Evolutionary conservation across 495 filamentous ascomycete species (phyloP).

Genomic region (Hypoxylon lenormandii): DNA sequence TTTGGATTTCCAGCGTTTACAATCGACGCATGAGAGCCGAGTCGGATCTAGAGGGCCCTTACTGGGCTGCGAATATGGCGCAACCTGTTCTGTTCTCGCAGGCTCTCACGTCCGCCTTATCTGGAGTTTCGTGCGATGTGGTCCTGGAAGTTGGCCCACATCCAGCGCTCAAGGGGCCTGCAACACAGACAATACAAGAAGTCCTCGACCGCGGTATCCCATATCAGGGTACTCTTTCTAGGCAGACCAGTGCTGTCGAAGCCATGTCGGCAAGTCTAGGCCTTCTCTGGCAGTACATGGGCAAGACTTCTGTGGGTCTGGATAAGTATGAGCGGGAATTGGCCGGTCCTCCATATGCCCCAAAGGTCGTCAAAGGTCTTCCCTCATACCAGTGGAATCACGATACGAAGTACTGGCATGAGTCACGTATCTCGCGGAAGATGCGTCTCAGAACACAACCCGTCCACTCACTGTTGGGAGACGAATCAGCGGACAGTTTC

Average conservation of each 20-base stretch:
- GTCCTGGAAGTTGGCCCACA: conserved; percentile 66
- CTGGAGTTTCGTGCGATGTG: conserved; percentile 36
- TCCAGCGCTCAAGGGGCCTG: conserved; percentile 59
- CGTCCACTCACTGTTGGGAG: too few species aligned
- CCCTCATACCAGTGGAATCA: too few species aligned
- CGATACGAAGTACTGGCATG: too few species aligned
- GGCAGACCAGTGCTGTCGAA: background rate
- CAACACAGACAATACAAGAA: conserved; percentile 41
- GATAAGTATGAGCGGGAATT: too few species aligned
- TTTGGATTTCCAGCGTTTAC: conserved; percentile 45
- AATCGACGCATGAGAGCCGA: too few species aligned
- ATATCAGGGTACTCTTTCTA: conserved; percentile 44
- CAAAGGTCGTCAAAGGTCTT: too few species aligned
- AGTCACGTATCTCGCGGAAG: too few species aligned
- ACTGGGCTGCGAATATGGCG: conserved; percentile 62
- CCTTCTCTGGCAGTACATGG: background rate
- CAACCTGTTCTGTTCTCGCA: conserved; percentile 63
- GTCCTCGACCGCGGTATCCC: conserved; percentile 20
- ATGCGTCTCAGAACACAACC: too few species aligned
- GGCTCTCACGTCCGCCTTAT: conserved; percentile 51
- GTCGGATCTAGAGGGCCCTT: conserved; percentile 46
- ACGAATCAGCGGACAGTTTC: too few species aligned
- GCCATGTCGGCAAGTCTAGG: conserved; percentile 40
- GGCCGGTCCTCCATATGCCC: too few species aligned
- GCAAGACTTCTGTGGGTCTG: background rate